Conservation (phyloP, 2,329 filamentous ascomycete species). For the Fusarium incarnatum region DNA sequence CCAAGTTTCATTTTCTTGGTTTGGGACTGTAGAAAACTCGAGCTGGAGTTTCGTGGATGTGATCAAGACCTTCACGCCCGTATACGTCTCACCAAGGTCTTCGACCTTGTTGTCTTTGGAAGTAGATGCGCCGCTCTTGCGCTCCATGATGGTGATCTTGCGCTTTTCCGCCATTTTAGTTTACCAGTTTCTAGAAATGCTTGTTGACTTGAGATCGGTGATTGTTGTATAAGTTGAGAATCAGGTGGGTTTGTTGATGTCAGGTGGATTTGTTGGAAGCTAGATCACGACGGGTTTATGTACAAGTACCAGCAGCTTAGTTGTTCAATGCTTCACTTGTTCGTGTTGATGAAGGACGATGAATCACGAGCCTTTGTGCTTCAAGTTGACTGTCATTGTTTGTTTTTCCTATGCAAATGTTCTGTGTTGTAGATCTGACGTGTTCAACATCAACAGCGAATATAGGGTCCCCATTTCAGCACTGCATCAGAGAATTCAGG, state of each 20-base stretch:
- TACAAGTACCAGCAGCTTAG: fast-evolving
- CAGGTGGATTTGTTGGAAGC: neutral
- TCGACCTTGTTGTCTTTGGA: neutral
- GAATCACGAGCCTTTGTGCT: neutral
- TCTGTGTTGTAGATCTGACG: neutral
- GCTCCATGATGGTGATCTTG: neutral
- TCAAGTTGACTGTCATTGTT: neutral
- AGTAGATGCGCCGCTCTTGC: neutral
- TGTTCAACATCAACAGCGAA: neutral
- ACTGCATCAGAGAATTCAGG: neutral
- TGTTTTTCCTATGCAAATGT: neutral
- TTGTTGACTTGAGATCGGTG: neutral
- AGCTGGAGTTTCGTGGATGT: neutral
- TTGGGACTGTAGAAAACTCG: neutral
- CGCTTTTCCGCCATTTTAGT: neutral
- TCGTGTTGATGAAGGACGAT: fast-evolving
- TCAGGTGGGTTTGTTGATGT: neutral
- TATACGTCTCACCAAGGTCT: neutral
- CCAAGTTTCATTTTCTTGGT: neutral
- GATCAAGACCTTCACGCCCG: neutral
- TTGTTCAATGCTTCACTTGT: neutral
- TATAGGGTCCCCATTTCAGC: neutral
- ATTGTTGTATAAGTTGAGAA: neutral
- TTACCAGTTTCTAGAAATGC: neutral
- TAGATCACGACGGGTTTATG: neutral